Evolutionary conservation across 2,329 filamentous ascomycete genomes (phyloP), one percentile per base, ranked within the genome.

Genomic region (Myriosclerotinia curreyana): DNA sequence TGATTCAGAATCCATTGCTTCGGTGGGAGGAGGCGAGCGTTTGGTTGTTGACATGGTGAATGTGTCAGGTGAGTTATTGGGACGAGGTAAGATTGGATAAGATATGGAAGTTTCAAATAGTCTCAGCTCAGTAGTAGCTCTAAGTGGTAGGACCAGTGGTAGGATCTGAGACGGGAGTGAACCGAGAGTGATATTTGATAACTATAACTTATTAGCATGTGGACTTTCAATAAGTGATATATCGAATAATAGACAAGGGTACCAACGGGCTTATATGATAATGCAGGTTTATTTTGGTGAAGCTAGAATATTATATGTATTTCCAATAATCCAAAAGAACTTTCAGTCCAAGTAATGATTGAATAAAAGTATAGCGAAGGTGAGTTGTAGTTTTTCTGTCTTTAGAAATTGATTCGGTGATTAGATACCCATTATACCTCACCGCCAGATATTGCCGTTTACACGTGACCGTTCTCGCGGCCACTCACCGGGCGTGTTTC

Each of bases 401-500:
- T 25, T 14, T 34, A 12, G 11, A 38, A 52, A 28, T 28, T 60
- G 38, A 60, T 51, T 51, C 31, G 56, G n/a, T 8, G n/a, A 60
- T 51, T 51, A 51, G 12, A 38, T 50, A 38, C 17, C 58, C n/a
- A 11, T 51, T 11, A 25, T 17, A 0, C 12, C 40, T 31, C 54
- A 58, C 54, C 54, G 54, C 54, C 25, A 22, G 34, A 56, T 56
- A 44, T 22, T 56, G 54, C 54, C 54, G 11, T 11, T 9, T 0
- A 8, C 55, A 60, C 58, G 58, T 60, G 34, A 51, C 15, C 11
- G 1, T 5, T 2, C 22, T 49, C 44, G 8, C 14, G 20, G 22
- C 46, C 34, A 51, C 42, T 60, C 55, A 48, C 42, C 53, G 38
- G 52, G 38, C 53, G 53, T 55, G 53, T 59, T 61, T 61, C 40